Percentiles rank a stretch among this genome's conserved stretches.
These are phyloP conservation scores for Botrytis galanthina DNA, from an alignment of 2,329 filamentous ascomycete species.

Conservation along the genomic window DNA sequence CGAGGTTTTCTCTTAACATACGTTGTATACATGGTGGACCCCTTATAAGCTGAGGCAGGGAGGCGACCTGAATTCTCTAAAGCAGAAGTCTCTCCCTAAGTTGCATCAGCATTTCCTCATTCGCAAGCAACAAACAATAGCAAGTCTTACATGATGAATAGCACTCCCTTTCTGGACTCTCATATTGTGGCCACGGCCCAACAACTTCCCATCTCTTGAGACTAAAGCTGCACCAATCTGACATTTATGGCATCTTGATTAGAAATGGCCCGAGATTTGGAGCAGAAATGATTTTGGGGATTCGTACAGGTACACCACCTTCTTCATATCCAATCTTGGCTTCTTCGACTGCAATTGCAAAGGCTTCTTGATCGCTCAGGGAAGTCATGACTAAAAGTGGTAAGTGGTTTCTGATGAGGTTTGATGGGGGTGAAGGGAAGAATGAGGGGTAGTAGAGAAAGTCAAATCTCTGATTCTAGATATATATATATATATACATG, in stretches of 20 bases:
- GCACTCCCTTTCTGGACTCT: conserved; percentile 69
- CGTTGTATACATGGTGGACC: conserved; percentile 80
- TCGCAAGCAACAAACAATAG: not conserved
- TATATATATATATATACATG: not conserved
- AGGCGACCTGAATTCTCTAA: conserved; percentile 72
- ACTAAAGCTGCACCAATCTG: conserved; percentile 59
- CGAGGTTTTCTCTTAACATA: conserved; percentile 6
- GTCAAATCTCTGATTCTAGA: not conserved
- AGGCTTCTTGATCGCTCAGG: conserved; percentile 42
- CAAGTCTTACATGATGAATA: conserved; percentile 62
- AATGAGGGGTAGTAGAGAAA: not conserved
- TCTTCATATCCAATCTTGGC: conserved; percentile 46
- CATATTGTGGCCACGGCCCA: conserved; percentile 74
- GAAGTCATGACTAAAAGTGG: not conserved
- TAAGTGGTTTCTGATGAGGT: not conserved
- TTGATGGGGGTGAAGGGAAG: not conserved
- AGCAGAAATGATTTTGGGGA: not conserved
- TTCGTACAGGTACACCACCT: conserved; percentile 49
- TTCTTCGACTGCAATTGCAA: conserved; percentile 49
- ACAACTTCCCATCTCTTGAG: conserved; percentile 64
- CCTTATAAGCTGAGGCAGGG: conserved; percentile 65
- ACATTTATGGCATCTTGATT: not conserved
- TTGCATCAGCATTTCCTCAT: not conserved
- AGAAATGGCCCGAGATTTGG: not conserved
- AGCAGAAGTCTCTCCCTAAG: conserved; percentile 73